Conservation (phyloP, 192 early-diverging fungal species). For the Globomyces pollinis-pini region DNA sequence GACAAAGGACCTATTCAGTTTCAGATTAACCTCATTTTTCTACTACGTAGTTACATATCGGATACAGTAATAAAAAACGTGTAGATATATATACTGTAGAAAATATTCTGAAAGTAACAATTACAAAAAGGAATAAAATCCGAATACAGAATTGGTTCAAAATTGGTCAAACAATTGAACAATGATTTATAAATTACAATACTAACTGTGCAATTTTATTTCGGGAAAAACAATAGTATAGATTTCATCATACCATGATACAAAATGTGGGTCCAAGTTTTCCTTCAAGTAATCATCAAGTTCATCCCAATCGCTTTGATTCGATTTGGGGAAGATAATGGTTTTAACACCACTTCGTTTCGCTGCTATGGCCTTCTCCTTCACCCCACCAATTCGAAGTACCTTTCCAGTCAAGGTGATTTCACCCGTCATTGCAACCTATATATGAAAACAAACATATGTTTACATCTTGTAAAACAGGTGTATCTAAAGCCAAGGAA, state of each 20-base stretch:
- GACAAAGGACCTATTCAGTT: too few species aligned
- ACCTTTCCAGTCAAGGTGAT: constrained; percentile 95
- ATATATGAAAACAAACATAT: too few species aligned
- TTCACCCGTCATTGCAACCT: constrained; percentile 99
- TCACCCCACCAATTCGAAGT: constrained; percentile 93
- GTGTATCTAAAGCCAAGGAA: constrained; percentile 78
- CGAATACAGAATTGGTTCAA: too few species aligned
- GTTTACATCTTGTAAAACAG: constrained; percentile 65
- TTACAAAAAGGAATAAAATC: too few species aligned
- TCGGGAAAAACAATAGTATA: constrained; percentile 34
- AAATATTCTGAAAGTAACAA: too few species aligned
- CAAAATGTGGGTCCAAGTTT: constrained; percentile 75
- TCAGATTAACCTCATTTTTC: too few species aligned
- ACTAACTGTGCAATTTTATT: too few species aligned
- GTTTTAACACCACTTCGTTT: constrained; percentile 83
- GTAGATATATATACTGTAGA: too few species aligned
- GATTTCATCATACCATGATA: constrained; percentile 66
- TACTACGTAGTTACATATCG: too few species aligned
- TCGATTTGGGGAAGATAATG: constrained; percentile 85
- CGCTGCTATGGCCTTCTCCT: constrained; percentile 97
- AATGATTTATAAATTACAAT: too few species aligned
- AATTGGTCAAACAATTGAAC: too few species aligned
- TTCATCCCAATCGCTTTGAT: constrained; percentile 92
- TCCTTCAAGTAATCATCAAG: constrained; percentile 87
- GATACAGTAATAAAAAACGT: too few species aligned